phyloP scores from a whole-genome alignment of 1,284 basidiomycete genomes.

The Papiliotrema flavescens region DNA sequence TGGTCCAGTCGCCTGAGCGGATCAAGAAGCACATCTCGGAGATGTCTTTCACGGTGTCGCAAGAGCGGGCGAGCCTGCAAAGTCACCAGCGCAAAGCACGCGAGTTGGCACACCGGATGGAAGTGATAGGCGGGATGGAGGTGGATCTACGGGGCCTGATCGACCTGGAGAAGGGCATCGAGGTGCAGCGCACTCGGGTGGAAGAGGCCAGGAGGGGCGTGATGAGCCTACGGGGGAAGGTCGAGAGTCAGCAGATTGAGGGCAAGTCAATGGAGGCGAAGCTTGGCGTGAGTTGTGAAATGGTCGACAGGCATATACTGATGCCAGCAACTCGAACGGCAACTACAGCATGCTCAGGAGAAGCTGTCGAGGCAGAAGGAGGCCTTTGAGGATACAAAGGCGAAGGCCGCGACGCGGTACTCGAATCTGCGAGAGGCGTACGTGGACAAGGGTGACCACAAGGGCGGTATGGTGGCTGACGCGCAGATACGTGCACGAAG shows the following conservation, averaged over 20 bases:
- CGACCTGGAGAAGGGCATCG: constrained; percentile 52
- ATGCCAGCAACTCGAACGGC: constrained; percentile 65
- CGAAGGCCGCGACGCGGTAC: constrained; percentile 63
- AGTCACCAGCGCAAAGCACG: constrained; percentile 65
- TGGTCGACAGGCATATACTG: neutral
- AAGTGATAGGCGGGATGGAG: constrained; percentile 67
- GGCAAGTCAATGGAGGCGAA: constrained; percentile 62
- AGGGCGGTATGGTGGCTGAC: neutral
- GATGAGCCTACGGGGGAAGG: constrained; percentile 60
- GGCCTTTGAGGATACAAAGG: constrained; percentile 69
- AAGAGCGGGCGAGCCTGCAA: constrained; percentile 55
- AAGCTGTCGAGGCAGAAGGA: constrained; percentile 69
- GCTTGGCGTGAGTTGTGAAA: constrained; percentile 56
- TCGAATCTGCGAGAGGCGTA: constrained; percentile 69
- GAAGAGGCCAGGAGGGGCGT: constrained; percentile 63
- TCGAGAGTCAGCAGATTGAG: constrained; percentile 68
- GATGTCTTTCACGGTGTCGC: constrained; percentile 64
- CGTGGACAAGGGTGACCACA: constrained; percentile 40
- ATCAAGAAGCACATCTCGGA: constrained; percentile 71
- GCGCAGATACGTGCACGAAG: constrained; percentile 23
- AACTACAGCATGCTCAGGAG: constrained; percentile 69
- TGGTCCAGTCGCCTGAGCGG: constrained; percentile 82
- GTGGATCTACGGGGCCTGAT: constrained; percentile 51
- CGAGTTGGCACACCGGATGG: constrained; percentile 70
- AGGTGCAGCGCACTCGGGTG: constrained; percentile 63